phyloP scores from a whole-genome alignment of 163 green algal species.

The Coccomyxa subellipsoidea region DNA sequence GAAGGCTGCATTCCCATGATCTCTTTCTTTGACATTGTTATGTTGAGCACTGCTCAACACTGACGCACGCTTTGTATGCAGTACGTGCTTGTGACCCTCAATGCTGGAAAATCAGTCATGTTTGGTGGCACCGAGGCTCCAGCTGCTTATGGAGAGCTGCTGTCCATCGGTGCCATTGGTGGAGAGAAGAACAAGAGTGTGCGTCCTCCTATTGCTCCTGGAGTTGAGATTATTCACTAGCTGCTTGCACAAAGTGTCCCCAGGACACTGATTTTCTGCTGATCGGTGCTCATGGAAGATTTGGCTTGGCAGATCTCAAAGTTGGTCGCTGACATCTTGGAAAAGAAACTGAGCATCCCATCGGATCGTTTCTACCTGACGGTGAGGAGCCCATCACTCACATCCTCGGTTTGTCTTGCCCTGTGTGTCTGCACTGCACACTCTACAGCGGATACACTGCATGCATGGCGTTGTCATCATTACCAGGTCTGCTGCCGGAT shows the following conservation, averaged over 20 bases:
- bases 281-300: not conserved
- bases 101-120: slow-evolving; percentile 49
- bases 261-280: not conserved
- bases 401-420: not conserved
- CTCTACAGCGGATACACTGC: not conserved
- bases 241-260: too few species aligned
- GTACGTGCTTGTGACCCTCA: slow-evolving; percentile 56
- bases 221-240: too few species aligned
- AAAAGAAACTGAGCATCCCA: slow-evolving; percentile 44
- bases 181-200: slow-evolving; percentile 65
- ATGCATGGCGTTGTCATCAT: not conserved
- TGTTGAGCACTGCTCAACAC: not conserved
- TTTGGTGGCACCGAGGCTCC: slow-evolving; percentile 53
- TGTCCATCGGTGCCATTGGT: slow-evolving; percentile 58
- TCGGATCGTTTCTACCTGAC: slow-evolving; percentile 52
- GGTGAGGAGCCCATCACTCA: slow-evolving; percentile 15
- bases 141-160: slow-evolving; percentile 53
- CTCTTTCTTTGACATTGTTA: too few species aligned
- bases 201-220: not conserved
- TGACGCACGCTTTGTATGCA: slow-evolving; percentile 23
- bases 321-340: slow-evolving; percentile 47
- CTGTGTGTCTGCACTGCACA: too few species aligned
- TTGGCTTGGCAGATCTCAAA: slow-evolving; percentile 32
- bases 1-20: too few species aligned
- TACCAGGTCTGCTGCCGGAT: not conserved